These are phyloP conservation scores for Fusarium globosum DNA, from an alignment of 2,329 filamentous ascomycete genomes.

Conservation along the genomic window DNA sequence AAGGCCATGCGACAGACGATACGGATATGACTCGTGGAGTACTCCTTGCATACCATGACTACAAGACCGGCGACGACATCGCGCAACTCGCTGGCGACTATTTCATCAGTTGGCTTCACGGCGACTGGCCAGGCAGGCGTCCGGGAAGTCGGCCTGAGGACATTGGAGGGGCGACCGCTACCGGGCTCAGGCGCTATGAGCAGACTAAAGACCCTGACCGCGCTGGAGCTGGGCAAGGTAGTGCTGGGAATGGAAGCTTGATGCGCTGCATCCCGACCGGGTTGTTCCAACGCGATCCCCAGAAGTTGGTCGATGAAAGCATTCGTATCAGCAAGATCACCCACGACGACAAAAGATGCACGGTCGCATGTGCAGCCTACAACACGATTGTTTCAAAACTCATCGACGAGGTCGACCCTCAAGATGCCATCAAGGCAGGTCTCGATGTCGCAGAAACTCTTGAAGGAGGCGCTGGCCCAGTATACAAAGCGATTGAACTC, in stretches of 20 bases:
- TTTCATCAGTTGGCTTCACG: conserved; percentile 56
- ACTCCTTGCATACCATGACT: conserved; percentile 55
- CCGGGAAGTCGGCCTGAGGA: conserved; percentile 50
- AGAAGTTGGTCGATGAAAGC: conserved; percentile 47
- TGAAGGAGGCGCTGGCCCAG: conserved; percentile 31
- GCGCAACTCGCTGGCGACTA: conserved; percentile 50
- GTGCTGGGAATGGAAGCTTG: conserved; percentile 58
- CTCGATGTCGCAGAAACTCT: conserved; percentile 37
- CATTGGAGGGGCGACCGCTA: conserved; percentile 54
- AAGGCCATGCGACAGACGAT: conserved; percentile 60
- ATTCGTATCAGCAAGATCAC: conserved; percentile 54
- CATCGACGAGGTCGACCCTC: conserved; percentile 39
- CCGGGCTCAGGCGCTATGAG: conserved; percentile 49
- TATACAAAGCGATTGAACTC: conserved; percentile 44
- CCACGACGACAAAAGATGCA: conserved; percentile 52
- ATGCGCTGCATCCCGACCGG: conserved; percentile 61
- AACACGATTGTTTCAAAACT: conserved; percentile 52
- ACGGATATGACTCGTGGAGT: conserved; percentile 60
- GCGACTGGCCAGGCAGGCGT: conserved; percentile 56
- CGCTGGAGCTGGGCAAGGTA: conserved; percentile 53
- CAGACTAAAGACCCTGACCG: conserved; percentile 26
- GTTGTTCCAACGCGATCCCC: conserved; percentile 50
- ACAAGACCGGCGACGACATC: conserved; percentile 42
- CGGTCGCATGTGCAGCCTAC: conserved; percentile 53
- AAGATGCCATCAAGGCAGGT: conserved; percentile 48